Evolutionary conservation across 2,329 filamentous ascomycete species (phyloP).

Genomic region (Fusarium avenaceum): DNA sequence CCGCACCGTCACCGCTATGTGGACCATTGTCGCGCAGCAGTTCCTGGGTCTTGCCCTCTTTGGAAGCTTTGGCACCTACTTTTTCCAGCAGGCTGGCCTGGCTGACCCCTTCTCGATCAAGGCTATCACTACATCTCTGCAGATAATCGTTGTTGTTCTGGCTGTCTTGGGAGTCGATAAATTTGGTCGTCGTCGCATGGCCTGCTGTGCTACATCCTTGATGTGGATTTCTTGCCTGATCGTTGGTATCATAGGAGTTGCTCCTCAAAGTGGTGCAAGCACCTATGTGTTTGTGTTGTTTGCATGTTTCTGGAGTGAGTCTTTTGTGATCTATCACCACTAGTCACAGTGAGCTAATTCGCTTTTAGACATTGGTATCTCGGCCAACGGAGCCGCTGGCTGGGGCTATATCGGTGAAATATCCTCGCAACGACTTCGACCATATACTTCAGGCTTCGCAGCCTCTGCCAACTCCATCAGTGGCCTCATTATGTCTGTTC

Average conservation of each 20-base stretch:
- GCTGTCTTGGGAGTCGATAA: slow-evolving; percentile 32
- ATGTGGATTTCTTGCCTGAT: slow-evolving; percentile 17
- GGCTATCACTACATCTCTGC: slow-evolving; percentile 38
- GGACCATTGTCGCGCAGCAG: slow-evolving; percentile 46
- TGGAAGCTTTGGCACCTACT: slow-evolving; percentile 65
- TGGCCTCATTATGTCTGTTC: slow-evolving; percentile 31
- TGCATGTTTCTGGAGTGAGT: slow-evolving; percentile 33
- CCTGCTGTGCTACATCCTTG: slow-evolving; percentile 29
- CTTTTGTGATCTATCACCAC: fast-evolving
- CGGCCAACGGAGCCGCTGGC: slow-evolving; percentile 35
- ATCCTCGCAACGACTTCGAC: slow-evolving; percentile 53
- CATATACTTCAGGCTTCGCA: slow-evolving; percentile 52
- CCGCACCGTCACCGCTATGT: slow-evolving; percentile 50
- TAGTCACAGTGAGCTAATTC: not conserved
- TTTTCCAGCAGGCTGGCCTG: slow-evolving; percentile 54
- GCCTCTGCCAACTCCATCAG: slow-evolving; percentile 34
- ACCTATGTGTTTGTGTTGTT: slow-evolving; percentile 33
- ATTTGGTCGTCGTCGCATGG: slow-evolving; percentile 26
- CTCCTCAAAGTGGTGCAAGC: slow-evolving; percentile 8
- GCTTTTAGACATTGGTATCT: slow-evolving; percentile 20
- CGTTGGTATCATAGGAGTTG: slow-evolving; percentile 33
- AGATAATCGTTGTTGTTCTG: slow-evolving; percentile 35
- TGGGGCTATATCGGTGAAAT: slow-evolving; percentile 55
- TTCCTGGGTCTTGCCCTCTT: slow-evolving; percentile 37
- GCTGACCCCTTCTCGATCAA: slow-evolving; percentile 38